Conservation (phyloP, 2,329 filamentous ascomycete species). For the Verticillium zaregamsianum region DNA sequence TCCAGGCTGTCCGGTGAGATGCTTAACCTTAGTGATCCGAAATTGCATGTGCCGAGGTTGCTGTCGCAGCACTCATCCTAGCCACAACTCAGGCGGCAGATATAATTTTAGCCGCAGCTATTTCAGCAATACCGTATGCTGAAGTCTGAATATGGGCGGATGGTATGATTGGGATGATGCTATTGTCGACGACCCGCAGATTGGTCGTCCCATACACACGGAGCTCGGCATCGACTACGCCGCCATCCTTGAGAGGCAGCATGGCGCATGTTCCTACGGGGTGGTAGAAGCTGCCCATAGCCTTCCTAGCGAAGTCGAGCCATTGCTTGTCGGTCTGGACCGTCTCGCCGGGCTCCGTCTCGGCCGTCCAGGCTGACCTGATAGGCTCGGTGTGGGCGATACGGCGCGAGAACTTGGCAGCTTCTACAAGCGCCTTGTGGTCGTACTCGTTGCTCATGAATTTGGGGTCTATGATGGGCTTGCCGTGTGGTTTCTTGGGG, state of each 20-base stretch:
- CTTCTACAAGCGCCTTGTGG: conserved; percentile 22
- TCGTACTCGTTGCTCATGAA: conserved; percentile 25
- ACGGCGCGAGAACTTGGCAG: conserved; percentile 18
- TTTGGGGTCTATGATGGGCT: conserved; percentile 22
- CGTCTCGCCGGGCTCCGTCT: conserved; percentile 7
- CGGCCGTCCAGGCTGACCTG: conserved; percentile 4
- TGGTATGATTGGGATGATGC: conserved; percentile 37
- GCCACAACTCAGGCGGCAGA: background rate
- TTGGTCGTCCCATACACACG: conserved; percentile 38
- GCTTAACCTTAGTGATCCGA: no score
- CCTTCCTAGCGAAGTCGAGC: conserved; percentile 5
- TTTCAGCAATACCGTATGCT: conserved; percentile 44
- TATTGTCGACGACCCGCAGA: conserved; percentile 38
- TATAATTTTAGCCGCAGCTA: conserved; percentile 16
- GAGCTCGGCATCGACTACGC: conserved; percentile 32
- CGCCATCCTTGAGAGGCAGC: conserved; percentile 31
- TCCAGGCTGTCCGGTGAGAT: no score
- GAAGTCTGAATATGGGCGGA: conserved; percentile 40
- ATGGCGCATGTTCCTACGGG: conserved; percentile 34
- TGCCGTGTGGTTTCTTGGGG: conserved; percentile 22
- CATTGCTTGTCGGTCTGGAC: conserved; percentile 7
- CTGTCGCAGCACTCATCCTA: background rate
- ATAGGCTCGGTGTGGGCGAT: conserved; percentile 8
- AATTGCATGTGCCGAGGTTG: no score
- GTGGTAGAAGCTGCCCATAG: conserved; percentile 23